Evolutionary conservation across 2,329 filamentous ascomycete genomes (phyloP).

Genomic region (Xylariaceae sp.): DNA sequence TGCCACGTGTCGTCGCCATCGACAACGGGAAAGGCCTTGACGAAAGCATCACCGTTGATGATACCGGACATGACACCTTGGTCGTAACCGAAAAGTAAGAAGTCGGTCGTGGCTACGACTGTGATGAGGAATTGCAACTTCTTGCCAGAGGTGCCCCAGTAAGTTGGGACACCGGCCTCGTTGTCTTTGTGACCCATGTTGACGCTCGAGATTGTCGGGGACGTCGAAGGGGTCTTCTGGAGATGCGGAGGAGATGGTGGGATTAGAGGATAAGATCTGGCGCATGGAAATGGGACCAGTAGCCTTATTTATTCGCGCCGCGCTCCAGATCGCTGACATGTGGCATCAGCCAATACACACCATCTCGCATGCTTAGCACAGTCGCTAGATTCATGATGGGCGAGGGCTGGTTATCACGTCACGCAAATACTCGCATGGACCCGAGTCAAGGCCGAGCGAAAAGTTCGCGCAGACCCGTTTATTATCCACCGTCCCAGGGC

Average conservation of each 20-base stretch:
- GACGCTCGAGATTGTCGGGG: not conserved
- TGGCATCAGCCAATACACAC: too few relatives aligned
- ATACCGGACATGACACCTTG: conserved; percentile 35
- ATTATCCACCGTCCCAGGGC: conserved; percentile 9
- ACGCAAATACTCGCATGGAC: conserved; percentile 8
- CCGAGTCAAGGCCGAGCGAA: conserved; percentile 12
- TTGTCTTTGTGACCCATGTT: conserved; percentile 29
- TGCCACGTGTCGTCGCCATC: conserved; percentile 32
- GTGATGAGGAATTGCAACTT: conserved; percentile 30
- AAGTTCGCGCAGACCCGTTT: conserved; percentile 7
- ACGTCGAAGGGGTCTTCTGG: not conserved
- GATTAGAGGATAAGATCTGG: too few relatives aligned
- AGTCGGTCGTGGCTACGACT: conserved; percentile 27
- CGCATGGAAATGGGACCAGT: too few relatives aligned
- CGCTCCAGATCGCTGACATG: too few relatives aligned
- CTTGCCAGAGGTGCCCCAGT: conserved; percentile 31
- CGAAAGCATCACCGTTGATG: conserved; percentile 29
- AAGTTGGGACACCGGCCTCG: conserved; percentile 29
- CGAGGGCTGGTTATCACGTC: not conserved
- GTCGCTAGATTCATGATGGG: conserved; percentile 6
- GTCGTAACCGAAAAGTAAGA: conserved; percentile 32
- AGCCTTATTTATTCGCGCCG: too few relatives aligned
- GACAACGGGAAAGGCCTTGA: conserved; percentile 32
- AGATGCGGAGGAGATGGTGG: not conserved
- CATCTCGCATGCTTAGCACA: not conserved